Base-by-base conservation (phyloP, 2,329 filamentous ascomycete genomes). In the Shiraia bambusicola region DNA sequence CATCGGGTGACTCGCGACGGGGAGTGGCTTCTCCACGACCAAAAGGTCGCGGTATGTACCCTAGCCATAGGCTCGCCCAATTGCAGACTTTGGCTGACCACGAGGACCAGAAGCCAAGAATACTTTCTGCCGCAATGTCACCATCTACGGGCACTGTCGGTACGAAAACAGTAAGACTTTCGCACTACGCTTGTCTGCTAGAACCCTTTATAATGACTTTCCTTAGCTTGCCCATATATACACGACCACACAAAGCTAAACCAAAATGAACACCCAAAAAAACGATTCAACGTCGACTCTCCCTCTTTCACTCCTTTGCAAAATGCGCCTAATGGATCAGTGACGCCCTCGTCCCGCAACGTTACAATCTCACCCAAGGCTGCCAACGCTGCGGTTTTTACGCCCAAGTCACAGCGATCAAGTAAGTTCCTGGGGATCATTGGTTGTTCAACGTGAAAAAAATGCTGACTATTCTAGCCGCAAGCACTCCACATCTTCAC, bases 141-240 rank as follows among this genome's bases (percentile, higher is more conserved):
- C 90, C 49, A 95, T 96, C 59, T 95, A 95, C 69, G 90, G 90
- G 41, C 87, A 92, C 70, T 96, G 90, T 69, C 86, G 89, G 52
- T 95, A 90, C 71, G 88, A 94, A 73, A 88, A 94, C 65, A 89
- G 88, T 67, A 53, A 60, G 64, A 65, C 27, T 33, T 25, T 34
- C 8, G 24, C 42, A 14, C 31, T 33, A 36, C 38, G 9, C 35
- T 37, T 45, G 41, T 29, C 36, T 28, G n/a, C n/a, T 28, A 46
- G 36, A 37, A 7, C 9, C 28, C 19, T 22, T 22, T 8, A 31
- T 55, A 28, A 42, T 63, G 47, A 65, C 56, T 27, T 40, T 24
- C 39, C 43, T 45, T 45, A 68, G 65, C 65, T 46, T 95, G 90
- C 72, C 83, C 86, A 53, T 95, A 94, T 72, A 93, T 90, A 63